Percentiles rank a stretch among this genome's conserved stretches.
Conservation (phyloP, 768 basidiomycete genomes). For the Antrodiella citrinella region DNA sequence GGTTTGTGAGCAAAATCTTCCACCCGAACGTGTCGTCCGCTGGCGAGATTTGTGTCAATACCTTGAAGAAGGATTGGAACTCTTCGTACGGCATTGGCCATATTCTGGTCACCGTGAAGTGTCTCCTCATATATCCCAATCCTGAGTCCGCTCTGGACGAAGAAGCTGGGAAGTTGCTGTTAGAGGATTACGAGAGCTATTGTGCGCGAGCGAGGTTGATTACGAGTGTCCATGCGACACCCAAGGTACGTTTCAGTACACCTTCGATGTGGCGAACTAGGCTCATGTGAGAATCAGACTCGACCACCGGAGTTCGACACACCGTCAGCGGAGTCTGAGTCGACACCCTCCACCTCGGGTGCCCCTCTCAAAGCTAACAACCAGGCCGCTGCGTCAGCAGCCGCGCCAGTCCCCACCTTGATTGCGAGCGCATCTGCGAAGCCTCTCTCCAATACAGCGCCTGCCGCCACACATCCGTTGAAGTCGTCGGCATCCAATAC, state of each 20-base stretch:
- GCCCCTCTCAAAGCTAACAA: slow-evolving; percentile 5
- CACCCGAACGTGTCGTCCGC: slow-evolving; percentile 89
- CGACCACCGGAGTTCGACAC: slow-evolving; percentile 64
- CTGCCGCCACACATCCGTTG: slow-evolving; percentile 20
- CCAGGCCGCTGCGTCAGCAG: slow-evolving; percentile 12
- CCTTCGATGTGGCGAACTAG: not conserved
- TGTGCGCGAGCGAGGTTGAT: slow-evolving; percentile 81
- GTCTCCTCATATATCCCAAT: slow-evolving; percentile 93
- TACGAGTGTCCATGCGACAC: slow-evolving; percentile 87
- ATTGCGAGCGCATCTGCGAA: slow-evolving; percentile 29
- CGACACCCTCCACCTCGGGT: slow-evolving; percentile 16
- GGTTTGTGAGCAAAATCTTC: slow-evolving; percentile 92
- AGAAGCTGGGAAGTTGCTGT: slow-evolving; percentile 85
- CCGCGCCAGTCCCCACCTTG: slow-evolving; percentile 23
- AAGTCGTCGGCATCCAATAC: slow-evolving; percentile 31
- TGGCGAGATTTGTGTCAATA: slow-evolving; percentile 96
- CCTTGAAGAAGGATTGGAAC: slow-evolving; percentile 96
- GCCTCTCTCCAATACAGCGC: slow-evolving; percentile 16
- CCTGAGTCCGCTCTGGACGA: slow-evolving; percentile 95
- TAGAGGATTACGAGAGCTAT: slow-evolving; percentile 87
- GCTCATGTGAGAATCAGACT: slow-evolving; percentile 11
- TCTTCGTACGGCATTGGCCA: slow-evolving; percentile 84
- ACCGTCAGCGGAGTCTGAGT: slow-evolving; percentile 16
- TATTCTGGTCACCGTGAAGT: slow-evolving; percentile 89
- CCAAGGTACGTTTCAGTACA: slow-evolving; percentile 37